phyloP scores from a whole-genome alignment of 305 asterid genomes.

The Withania somnifera region DNA sequence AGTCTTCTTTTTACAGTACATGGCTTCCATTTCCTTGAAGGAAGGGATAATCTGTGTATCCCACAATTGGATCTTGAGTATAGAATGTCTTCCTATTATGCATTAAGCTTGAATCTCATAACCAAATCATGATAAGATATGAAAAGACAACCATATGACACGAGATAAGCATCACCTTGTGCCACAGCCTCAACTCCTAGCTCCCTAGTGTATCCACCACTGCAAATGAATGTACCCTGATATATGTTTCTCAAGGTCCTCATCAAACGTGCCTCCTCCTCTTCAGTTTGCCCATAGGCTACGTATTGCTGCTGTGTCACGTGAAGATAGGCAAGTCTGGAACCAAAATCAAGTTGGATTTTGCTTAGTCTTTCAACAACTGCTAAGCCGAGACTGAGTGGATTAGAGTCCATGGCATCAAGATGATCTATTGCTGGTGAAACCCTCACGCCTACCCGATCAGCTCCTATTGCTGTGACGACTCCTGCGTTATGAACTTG shows the following conservation, averaged over 20 bases:
- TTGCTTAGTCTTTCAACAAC: conserved; percentile 60
- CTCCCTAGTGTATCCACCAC: conserved; percentile 79
- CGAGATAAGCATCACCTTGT: conserved; percentile 66
- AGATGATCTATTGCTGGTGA: conserved; percentile 96
- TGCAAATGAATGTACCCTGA: conserved; percentile 58
- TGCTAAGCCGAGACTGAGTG: conserved; percentile 63
- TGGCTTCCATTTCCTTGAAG: conserved; percentile 10
- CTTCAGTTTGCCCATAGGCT: conserved; percentile 76
- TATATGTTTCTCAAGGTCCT: conserved; percentile 44
- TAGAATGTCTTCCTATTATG: conserved; percentile 62
- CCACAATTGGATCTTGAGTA: conserved; percentile 70
- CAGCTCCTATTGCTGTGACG: conserved; percentile 65
- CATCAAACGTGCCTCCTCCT: conserved; percentile 51
- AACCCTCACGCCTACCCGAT: conserved; percentile 64
- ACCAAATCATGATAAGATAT: conserved; percentile 86
- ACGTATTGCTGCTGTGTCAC: conserved; percentile 82
- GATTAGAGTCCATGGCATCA: conserved; percentile 79
- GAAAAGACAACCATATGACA: conserved; percentile 69
- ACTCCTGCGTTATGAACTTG: conserved; percentile 55
- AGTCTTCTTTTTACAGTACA: conserved; percentile 8
- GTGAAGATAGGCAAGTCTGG: conserved; percentile 61
- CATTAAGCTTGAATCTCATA: conserved; percentile 45
- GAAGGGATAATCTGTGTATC: conserved; percentile 79
- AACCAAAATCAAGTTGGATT: conserved; percentile 31
- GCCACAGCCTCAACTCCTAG: conserved; percentile 77